Conservation (phyloP, 2,329 filamentous ascomycete species). For the Cercospora sp. region DNA sequence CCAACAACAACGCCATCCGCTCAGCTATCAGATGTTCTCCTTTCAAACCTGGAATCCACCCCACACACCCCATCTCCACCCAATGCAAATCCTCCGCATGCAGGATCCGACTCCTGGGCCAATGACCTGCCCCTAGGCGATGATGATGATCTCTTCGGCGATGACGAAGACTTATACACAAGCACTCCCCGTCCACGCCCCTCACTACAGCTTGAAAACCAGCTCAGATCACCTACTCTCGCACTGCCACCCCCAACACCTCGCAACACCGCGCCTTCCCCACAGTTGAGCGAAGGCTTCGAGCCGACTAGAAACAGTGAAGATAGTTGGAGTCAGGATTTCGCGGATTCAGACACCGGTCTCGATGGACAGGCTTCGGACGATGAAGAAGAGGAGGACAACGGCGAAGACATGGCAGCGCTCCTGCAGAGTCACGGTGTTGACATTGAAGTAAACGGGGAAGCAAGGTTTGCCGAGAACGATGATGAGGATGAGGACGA, state of each 20-base stretch:
- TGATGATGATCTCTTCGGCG: constrained; percentile 3
- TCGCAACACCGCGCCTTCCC: neutral
- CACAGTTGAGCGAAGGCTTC: neutral
- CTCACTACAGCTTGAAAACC: neutral
- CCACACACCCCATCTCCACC: neutral
- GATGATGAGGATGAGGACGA: neutral
- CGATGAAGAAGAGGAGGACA: neutral
- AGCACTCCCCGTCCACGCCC: neutral
- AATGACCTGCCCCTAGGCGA: neutral
- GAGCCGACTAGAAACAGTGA: neutral
- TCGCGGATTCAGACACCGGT: neutral
- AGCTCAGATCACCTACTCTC: neutral
- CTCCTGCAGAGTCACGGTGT: neutral
- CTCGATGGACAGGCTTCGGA: neutral
- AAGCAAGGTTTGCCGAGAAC: neutral
- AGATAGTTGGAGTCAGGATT: neutral
- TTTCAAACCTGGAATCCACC: neutral
- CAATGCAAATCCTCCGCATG: neutral
- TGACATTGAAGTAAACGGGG: neutral
- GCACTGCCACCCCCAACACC: neutral
- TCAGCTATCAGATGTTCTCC: neutral
- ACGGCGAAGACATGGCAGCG: neutral
- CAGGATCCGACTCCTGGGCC: neutral
- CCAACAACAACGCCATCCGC: neutral
- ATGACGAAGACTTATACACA: neutral